Evolutionary conservation across 1,284 basidiomycete genomes (phyloP), one percentile per base, ranked within the genome.

Genomic region (Sporisorium sorghi): DNA sequence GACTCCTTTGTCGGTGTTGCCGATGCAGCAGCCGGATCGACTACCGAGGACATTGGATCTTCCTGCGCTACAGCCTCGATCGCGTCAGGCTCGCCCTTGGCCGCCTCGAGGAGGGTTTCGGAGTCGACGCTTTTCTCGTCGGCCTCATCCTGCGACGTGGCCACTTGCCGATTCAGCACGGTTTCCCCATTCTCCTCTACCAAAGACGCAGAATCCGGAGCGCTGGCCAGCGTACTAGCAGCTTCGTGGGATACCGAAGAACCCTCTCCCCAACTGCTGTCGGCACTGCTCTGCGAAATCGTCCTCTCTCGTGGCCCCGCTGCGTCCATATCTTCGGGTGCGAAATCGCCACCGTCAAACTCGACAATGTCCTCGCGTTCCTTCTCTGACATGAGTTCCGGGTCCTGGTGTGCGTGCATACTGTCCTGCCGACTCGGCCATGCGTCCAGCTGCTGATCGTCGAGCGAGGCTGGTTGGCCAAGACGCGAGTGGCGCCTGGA

Each of bases 361-460:
- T 74, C 72, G 43, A 74, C 66, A 14, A 74, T 55, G 32, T 74
- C 66, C 30, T 74, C 72, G n/a, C 62, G 44, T 43, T 74, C 72
- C 52, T 65, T 74, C 26, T 78, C 69, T 2, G 64, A 69, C 60
- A 78, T 66, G 35, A 74, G 57, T 12, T 65, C 72, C 3, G 58
- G 72, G 32, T 74, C 72, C 10, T 62, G 54, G 5, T 59, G 60
- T 23, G 43, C 30, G n/a, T 55, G 70, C 17, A 42, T 24, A 14
- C 14, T 21, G 2, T 53, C 32, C 2, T 57, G 51, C 6, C 48
- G 24, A 17, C 19, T 33, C 0, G 67, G 40, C 60, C 60, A 60
- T 3, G 52, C 19, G 1, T 55, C 30, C 7, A 43, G 30, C 8
- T 33, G 21, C 21, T 43, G 24, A 9, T 51, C 46, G 17, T 56